These are phyloP conservation scores for Coprinopsis marcescibilis DNA, from an alignment of 768 basidiomycete genomes.

Conservation along the genomic window DNA sequence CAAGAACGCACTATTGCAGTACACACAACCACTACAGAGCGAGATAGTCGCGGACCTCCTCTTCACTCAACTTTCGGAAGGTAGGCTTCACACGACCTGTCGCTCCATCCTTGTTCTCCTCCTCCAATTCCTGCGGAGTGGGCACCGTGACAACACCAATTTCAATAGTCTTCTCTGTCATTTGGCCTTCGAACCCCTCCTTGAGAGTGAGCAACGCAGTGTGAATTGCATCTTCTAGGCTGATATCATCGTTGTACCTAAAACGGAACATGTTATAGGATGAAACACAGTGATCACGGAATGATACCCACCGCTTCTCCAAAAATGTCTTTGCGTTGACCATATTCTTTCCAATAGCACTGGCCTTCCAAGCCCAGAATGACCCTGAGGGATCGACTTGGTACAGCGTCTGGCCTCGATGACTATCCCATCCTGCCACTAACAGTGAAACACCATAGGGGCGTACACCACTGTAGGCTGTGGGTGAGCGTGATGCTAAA, in stretches of 20 bases:
- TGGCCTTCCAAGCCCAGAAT: slow-evolving; percentile 99
- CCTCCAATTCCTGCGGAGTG: slow-evolving; percentile 60
- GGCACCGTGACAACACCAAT: slow-evolving; percentile 95
- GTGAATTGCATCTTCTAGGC: slow-evolving; percentile 97
- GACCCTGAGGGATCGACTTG: slow-evolving; percentile 99
- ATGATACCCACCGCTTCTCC: slow-evolving; percentile 80
- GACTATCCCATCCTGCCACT: slow-evolving; percentile 93
- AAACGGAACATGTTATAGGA: slow-evolving; percentile 18
- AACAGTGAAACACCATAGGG: slow-evolving; percentile 98
- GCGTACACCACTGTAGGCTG: slow-evolving; percentile 76
- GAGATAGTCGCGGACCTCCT: slow-evolving; percentile 95
- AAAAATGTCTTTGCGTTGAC: slow-evolving; percentile 99
- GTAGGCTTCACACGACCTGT: slow-evolving; percentile 75
- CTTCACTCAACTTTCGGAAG: slow-evolving; percentile 93
- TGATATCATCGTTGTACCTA: slow-evolving; percentile 99
- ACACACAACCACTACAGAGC: slow-evolving; percentile 49
- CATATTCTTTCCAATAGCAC: slow-evolving; percentile 99
- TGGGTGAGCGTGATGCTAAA: slow-evolving; percentile 23
- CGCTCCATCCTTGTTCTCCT: slow-evolving; percentile 61
- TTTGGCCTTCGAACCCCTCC: slow-evolving; percentile 99
- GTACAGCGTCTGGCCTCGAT: slow-evolving; percentile 94
- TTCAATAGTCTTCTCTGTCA: slow-evolving; percentile 99
- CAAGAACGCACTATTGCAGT: slow-evolving; percentile 23
- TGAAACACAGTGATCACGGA: slow-evolving; percentile 16
- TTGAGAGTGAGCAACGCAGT: slow-evolving; percentile 96